These are phyloP conservation scores for Saxispiralis lemnorum DNA, from an alignment of 495 filamentous ascomycete species.

Conservation along the genomic window DNA sequence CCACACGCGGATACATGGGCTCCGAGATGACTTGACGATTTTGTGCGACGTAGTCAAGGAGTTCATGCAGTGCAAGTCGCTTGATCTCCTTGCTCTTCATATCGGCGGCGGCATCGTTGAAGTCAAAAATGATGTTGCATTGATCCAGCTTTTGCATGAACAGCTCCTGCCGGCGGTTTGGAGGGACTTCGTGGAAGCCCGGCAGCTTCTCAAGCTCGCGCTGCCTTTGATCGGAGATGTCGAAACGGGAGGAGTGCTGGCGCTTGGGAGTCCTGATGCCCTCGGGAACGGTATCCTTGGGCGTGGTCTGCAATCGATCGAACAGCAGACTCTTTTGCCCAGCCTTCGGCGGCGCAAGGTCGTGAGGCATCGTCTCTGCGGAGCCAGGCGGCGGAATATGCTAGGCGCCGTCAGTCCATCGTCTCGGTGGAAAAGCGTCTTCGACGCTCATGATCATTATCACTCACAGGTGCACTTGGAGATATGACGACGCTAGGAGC, in stretches of 20 bases:
- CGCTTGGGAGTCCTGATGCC: constrained; percentile 87
- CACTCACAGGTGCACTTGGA: constrained; percentile 78
- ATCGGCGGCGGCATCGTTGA: constrained; percentile 93
- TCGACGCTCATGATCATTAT: background rate
- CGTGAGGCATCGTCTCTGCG: constrained; percentile 93
- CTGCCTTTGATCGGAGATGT: constrained; percentile 80
- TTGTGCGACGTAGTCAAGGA: constrained; percentile 95
- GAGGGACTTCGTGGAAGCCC: constrained; percentile 96
- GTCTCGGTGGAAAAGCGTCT: too few species aligned
- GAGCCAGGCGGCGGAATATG: constrained; percentile 87
- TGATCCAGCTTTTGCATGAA: constrained; percentile 99
- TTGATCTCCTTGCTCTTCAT: constrained; percentile 99
- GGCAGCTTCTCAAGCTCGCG: constrained; percentile 92
- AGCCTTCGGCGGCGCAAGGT: constrained; percentile 80
- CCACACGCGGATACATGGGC: constrained; percentile 95
- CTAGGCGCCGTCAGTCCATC: constrained; percentile 30
- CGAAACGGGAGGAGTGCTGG: constrained; percentile 93
- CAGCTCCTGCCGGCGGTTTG: constrained; percentile 83
- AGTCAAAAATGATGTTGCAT: constrained; percentile 99
- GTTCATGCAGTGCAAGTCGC: constrained; percentile 83
- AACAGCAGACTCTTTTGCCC: constrained; percentile 77
- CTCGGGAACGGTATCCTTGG: constrained; percentile 77
- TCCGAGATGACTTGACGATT: constrained; percentile 97
- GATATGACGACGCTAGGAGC: constrained; percentile 90
- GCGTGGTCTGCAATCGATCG: constrained; percentile 78